Percentiles rank a stretch among this genome's conserved stretches.
phyloP scores from a whole-genome alignment of 306 rosid species.

The Hippophae tibetana region DNA sequence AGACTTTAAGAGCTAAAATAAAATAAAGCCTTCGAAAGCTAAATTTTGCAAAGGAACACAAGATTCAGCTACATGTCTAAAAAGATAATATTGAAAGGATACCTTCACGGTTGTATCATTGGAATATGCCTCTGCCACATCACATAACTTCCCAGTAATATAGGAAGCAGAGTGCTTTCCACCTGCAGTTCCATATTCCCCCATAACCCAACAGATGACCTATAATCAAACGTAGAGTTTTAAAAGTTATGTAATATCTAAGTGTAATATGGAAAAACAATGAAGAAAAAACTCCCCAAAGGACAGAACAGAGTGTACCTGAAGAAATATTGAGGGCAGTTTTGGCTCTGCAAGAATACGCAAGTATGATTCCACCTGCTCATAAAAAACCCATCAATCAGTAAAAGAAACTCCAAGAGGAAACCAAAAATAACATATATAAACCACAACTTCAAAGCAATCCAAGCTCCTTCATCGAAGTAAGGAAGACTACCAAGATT shows the following conservation, averaged over 20 bases:
- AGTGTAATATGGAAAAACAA: conserved; percentile 7
- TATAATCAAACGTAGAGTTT: conserved; percentile 37
- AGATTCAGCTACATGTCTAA: neutral
- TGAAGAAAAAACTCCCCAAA: conserved; percentile 4
- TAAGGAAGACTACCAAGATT: no score
- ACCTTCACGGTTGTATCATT: conserved; percentile 88
- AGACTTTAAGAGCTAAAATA: neutral
- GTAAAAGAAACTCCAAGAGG: no score
- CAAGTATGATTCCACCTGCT: conserved; percentile 87
- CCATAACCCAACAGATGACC: conserved; percentile 99
- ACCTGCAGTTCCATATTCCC: conserved; percentile 92
- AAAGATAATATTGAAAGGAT: conserved; percentile 12
- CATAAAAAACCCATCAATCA: conserved; percentile 10
- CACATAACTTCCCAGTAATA: conserved; percentile 82
- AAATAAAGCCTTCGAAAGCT: neutral
- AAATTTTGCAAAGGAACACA: neutral
- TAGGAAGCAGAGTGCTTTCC: conserved; percentile 75
- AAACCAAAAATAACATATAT: no score
- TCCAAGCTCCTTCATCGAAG: no score
- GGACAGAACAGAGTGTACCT: conserved; percentile 36
- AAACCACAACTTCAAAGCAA: no score
- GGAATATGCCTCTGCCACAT: conserved; percentile 89
- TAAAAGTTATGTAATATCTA: conserved; percentile 15
- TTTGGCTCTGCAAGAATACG: conserved; percentile 77
- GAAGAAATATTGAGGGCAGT: conserved; percentile 90